phyloP scores from a whole-genome alignment of 2,329 filamentous ascomycete genomes.

The Trichoderma harzianum region DNA sequence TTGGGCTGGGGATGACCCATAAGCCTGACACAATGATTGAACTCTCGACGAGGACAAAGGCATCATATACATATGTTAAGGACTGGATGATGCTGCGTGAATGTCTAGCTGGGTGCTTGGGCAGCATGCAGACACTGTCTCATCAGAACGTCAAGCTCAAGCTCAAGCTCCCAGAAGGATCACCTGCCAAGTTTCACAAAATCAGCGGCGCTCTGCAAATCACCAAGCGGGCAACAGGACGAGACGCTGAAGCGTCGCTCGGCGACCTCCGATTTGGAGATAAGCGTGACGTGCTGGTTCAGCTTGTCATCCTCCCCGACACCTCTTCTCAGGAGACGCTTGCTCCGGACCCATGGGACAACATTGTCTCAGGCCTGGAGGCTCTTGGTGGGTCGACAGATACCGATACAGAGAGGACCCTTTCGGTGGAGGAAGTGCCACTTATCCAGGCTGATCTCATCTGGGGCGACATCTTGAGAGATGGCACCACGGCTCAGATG shows the following conservation, averaged over 20 bases:
- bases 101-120: conserved; percentile 88
- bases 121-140: conserved; percentile 88
- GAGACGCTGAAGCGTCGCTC: conserved; percentile 87
- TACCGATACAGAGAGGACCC: conserved; percentile 74
- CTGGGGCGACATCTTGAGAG: conserved; percentile 89
- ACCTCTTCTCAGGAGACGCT: conserved; percentile 76
- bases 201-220: conserved; percentile 95
- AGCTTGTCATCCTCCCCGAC: conserved; percentile 88
- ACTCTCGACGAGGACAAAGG: conserved; percentile 90
- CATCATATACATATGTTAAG: conserved; percentile 96
- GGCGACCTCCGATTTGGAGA: conserved; percentile 94
- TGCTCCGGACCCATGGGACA: conserved; percentile 95
- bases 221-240: conserved; percentile 90
- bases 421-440: conserved; percentile 91
- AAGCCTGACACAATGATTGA: conserved; percentile 99
- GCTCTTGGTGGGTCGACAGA: conserved; percentile 86
- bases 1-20: conserved; percentile 92
- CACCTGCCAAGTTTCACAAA: conserved; percentile 96
- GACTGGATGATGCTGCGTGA: conserved; percentile 99
- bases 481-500: conserved; percentile 80
- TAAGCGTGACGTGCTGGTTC: conserved; percentile 88
- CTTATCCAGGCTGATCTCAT: conserved; percentile 91
- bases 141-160: conserved; percentile 98
- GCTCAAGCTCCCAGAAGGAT: conserved; percentile 89
- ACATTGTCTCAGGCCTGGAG: conserved; percentile 91